These are phyloP conservation scores for Xylaria sp. DNA, from an alignment of 2,329 filamentous ascomycete species.

Conservation along the genomic window DNA sequence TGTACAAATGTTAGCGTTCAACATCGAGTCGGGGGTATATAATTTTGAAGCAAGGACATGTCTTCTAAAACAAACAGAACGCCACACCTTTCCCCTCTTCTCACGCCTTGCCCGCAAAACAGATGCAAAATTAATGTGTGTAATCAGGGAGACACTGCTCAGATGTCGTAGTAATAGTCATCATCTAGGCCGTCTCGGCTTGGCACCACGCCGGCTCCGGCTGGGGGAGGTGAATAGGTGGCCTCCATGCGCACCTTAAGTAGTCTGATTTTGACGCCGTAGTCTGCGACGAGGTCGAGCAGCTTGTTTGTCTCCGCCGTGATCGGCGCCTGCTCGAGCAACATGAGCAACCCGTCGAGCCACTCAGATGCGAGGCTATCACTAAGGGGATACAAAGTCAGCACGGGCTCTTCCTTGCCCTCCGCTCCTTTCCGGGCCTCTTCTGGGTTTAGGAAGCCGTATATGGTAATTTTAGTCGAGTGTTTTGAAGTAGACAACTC, in stretches of 20 bases:
- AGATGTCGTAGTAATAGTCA: slow-evolving; percentile 90
- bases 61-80: slow-evolving; percentile 24
- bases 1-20: slow-evolving; percentile 6
- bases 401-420: slow-evolving; percentile 72
- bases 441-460: slow-evolving; percentile 65
- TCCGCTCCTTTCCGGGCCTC: slow-evolving; percentile 46
- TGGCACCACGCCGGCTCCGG: slow-evolving; percentile 77
- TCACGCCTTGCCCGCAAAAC: not conserved
- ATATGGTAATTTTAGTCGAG: slow-evolving; percentile 89
- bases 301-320: slow-evolving; percentile 95
- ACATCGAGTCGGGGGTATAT: slow-evolving; percentile 25
- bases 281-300: slow-evolving; percentile 83
- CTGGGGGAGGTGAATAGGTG: slow-evolving; percentile 67
- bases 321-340: slow-evolving; percentile 92
- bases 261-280: slow-evolving; percentile 89
- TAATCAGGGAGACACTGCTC: slow-evolving; percentile 24
- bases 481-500: slow-evolving; percentile 46
- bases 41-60: not conserved
- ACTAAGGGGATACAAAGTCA: slow-evolving; percentile 81
- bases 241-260: slow-evolving; percentile 90
- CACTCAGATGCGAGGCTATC: slow-evolving; percentile 91
- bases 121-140: not conserved
- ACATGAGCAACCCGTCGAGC: slow-evolving; percentile 93
- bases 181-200: slow-evolving; percentile 85
- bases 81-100: slow-evolving; percentile 1